Evolutionary conservation across 2,329 filamentous ascomycete species (phyloP).

Genomic region (Boeremia lycopersici): DNA sequence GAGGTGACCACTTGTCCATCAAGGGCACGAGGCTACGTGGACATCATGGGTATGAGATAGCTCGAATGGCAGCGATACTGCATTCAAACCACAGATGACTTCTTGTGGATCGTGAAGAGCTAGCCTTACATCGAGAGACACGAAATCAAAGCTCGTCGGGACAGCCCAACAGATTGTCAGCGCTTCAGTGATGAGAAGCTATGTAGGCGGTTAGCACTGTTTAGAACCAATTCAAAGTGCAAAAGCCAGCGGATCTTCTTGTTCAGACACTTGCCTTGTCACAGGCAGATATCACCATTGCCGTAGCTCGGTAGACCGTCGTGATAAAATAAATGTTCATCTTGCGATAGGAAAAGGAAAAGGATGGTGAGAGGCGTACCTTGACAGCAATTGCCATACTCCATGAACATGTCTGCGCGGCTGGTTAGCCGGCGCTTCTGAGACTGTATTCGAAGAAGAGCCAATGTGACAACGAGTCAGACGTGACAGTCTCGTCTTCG

Average conservation of each 20-base stretch:
- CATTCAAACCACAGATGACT: background rate
- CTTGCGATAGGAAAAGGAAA: conserved; percentile 28
- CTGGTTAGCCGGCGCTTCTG: conserved; percentile 31
- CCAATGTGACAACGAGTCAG: conserved; percentile 34
- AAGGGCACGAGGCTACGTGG: too few relatives aligned
- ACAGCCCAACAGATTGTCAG: too few relatives aligned
- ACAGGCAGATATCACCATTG: conserved; percentile 81
- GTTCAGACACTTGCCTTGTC: conserved; percentile 66
- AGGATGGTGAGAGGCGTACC: conserved; percentile 17
- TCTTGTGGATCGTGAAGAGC: conserved; percentile 15
- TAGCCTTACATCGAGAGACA: conserved; percentile 8
- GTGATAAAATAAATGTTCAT: conserved; percentile 65
- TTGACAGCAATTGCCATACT: background rate
- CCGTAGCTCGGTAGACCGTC: conserved; percentile 85
- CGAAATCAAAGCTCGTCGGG: background rate
- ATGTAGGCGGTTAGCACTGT: conserved; percentile 15
- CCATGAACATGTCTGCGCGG: conserved; percentile 13
- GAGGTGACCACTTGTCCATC: too few relatives aligned
- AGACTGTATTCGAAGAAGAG: conserved; percentile 22
- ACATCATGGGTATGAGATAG: background rate
- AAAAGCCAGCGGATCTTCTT: background rate
- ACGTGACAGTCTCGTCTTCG: conserved; percentile 54
- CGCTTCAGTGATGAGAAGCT: background rate
- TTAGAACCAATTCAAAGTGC: background rate
- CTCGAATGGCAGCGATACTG: background rate